Evolutionary conservation across 2,329 filamentous ascomycete genomes (phyloP).

Genomic region (Septoria linicola): DNA sequence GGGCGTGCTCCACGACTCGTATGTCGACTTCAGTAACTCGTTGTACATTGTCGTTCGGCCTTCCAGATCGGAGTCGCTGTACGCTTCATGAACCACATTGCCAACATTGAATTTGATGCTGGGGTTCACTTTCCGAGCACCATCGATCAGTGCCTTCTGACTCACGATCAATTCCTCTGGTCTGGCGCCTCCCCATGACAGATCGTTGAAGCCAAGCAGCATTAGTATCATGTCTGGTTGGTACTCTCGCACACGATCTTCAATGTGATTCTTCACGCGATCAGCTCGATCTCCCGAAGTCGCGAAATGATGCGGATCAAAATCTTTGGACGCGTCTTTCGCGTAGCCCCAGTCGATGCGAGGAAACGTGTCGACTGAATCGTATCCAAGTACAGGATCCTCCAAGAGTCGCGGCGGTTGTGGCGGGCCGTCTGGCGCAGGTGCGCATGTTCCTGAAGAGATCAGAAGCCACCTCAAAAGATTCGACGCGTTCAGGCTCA

Average conservation of each 20-base stretch:
- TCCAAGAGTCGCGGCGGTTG: conserved; percentile 8
- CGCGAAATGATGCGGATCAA: conserved; percentile 25
- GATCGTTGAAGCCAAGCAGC: conserved; percentile 32
- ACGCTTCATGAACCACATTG: conserved; percentile 22
- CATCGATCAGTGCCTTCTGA: conserved; percentile 35
- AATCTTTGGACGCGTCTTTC: conserved; percentile 30
- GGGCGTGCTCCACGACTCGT: conserved; percentile 28
- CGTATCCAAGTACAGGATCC: not conserved
- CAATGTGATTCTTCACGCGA: conserved; percentile 36
- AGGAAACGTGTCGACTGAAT: conserved; percentile 4
- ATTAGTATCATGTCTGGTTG: conserved; percentile 36
- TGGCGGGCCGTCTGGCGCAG: conserved; percentile 3
- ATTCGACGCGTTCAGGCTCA: not conserved
- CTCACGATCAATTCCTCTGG: conserved; percentile 25
- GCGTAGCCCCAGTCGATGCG: conserved; percentile 37
- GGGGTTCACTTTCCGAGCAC: conserved; percentile 35
- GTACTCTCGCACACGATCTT: conserved; percentile 32
- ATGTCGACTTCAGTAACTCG: conserved; percentile 4
- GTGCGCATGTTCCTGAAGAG: conserved; percentile 8
- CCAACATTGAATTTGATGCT: conserved; percentile 24
- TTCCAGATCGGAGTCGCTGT: not conserved
- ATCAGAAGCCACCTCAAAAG: not conserved
- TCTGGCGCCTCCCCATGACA: conserved; percentile 28
- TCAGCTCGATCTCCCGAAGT: conserved; percentile 37
- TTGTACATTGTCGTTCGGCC: conserved; percentile 1